Conservation (phyloP, 1,139 yeast genomes). For the Candida neerlandica region DNA sequence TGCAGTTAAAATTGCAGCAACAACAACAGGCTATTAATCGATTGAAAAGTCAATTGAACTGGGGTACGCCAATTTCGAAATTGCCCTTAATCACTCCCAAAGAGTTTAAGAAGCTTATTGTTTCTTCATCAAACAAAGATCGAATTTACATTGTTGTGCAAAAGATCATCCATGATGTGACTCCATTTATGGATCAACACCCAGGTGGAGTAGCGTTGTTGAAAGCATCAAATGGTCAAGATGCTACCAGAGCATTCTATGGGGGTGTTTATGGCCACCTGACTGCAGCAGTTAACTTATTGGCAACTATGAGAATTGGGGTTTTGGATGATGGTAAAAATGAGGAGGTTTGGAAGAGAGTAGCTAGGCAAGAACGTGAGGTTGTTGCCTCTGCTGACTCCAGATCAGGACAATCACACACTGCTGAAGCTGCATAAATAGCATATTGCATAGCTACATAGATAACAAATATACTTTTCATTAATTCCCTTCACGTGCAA, state of each 20-base stretch:
- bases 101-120: slow-evolving; percentile 49
- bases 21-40: slow-evolving; percentile 63
- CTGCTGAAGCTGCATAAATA: slow-evolving; percentile 49
- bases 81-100: slow-evolving; percentile 54
- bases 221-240: slow-evolving; percentile 66
- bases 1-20: slow-evolving; percentile 62
- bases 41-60: slow-evolving; percentile 62
- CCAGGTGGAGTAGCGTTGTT: slow-evolving; percentile 71
- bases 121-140: slow-evolving; percentile 39
- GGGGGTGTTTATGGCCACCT: slow-evolving; percentile 79
- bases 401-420: slow-evolving; percentile 27
- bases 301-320: slow-evolving; percentile 78
- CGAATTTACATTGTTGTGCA: slow-evolving; percentile 47
- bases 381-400: slow-evolving; percentile 27
- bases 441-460: no score
- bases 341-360: slow-evolving; percentile 76
- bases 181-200: slow-evolving; percentile 72
- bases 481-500: no score
- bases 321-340: slow-evolving; percentile 79
- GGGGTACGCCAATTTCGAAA: slow-evolving; percentile 78
- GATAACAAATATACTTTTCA: no score
- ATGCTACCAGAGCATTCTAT: slow-evolving; percentile 70
- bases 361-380: slow-evolving; percentile 45
- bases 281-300: slow-evolving; percentile 68
- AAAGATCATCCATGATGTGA: slow-evolving; percentile 70